These are phyloP conservation scores for Durio zibethinus DNA, from an alignment of 345 rosid genomes.

Conservation along the genomic window DNA sequence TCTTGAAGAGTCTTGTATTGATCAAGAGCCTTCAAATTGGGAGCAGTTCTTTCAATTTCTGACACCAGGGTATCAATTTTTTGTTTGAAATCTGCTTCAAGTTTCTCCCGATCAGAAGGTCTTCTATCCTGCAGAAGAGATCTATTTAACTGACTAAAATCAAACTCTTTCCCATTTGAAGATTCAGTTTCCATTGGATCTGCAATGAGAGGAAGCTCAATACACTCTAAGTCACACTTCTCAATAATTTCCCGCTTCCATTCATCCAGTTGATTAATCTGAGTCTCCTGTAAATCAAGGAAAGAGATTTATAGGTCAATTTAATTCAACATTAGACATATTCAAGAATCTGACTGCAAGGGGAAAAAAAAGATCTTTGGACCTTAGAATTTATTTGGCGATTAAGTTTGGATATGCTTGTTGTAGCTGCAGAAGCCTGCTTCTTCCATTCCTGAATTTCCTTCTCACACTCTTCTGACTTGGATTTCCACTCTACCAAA, in stretches of 20 bases:
- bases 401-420: constrained; percentile 70
- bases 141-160: constrained; percentile 76
- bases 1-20: constrained; percentile 83
- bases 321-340: not conserved
- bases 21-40: constrained; percentile 90
- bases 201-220: constrained; percentile 59
- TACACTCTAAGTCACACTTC: constrained; percentile 81
- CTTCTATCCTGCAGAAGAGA: constrained; percentile 69
- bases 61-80: constrained; percentile 63
- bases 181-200: constrained; percentile 80
- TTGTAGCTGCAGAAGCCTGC: constrained; percentile 73
- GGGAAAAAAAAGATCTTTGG: not conserved
- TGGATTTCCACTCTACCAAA: constrained; percentile 72
- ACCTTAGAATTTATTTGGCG: constrained; percentile 87
- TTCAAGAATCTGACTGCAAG: constrained; percentile 8
- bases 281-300: constrained; percentile 58
- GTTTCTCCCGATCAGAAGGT: constrained; percentile 72
- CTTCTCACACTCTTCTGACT: constrained; percentile 86
- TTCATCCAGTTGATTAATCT: constrained; percentile 62
- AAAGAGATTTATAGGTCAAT: constrained; percentile 10
- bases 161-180: constrained; percentile 52
- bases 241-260: constrained; percentile 73
- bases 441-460: constrained; percentile 88
- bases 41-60: constrained; percentile 91
- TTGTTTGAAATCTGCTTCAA: constrained; percentile 70